These are phyloP conservation scores for Globisporangium apiculatum DNA, from an alignment of 352 stramenopile species.

Conservation along the genomic window DNA sequence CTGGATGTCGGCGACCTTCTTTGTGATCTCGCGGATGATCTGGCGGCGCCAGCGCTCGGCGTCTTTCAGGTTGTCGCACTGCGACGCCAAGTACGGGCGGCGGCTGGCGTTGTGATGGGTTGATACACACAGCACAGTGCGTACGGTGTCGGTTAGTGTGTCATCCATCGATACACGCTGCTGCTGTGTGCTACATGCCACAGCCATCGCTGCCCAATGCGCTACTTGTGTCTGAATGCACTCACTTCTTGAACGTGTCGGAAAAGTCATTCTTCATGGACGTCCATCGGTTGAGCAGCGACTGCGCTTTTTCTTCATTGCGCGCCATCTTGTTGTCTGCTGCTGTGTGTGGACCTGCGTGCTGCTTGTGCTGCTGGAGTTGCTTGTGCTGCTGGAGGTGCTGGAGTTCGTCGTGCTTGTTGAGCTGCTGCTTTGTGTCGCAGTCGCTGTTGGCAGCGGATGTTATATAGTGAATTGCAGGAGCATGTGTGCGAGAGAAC, in stretches of 20 bases:
- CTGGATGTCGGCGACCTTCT: constrained; percentile 95
- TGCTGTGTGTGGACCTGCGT: background rate
- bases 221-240: background rate
- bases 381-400: background rate
- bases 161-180: too few relatives aligned
- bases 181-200: too few relatives aligned
- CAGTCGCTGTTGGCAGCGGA: background rate
- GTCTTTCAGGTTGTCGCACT: constrained; percentile 92
- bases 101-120: constrained; percentile 23
- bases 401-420: background rate
- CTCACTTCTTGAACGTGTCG: constrained; percentile 77
- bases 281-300: constrained; percentile 98
- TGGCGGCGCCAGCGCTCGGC: constrained; percentile 90
- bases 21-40: constrained; percentile 93
- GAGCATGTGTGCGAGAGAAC: too few relatives aligned
- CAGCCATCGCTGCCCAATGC: too few relatives aligned
- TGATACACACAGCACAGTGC: background rate
- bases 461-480: too few relatives aligned
- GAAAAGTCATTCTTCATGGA: constrained; percentile 93
- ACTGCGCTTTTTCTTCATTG: constrained; percentile 97
- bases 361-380: background rate
- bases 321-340: constrained; percentile 86
- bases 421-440: background rate
- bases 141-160: too few relatives aligned
- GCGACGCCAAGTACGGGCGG: constrained; percentile 90